A percentile compares a stretch with the other conserved stretches of the same genome.
Conservation (phyloP, 2,329 filamentous ascomycete genomes). For the Metarhizium humberi region DNA sequence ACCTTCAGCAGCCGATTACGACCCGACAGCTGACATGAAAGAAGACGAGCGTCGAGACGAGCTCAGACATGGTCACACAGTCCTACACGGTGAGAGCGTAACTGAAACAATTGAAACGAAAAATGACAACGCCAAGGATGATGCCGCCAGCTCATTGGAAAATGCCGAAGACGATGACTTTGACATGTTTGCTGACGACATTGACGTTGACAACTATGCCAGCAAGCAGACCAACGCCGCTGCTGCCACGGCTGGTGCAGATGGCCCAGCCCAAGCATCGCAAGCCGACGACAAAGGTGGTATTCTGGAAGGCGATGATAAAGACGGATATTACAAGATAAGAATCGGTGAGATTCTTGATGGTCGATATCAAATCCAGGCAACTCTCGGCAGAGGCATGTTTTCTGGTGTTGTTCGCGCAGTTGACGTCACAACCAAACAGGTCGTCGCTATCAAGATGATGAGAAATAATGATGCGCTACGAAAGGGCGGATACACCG, state of each 20-base stretch:
- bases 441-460: constrained; percentile 91
- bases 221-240: constrained; percentile 36
- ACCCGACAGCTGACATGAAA: constrained; percentile 80
- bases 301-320: constrained; percentile 86
- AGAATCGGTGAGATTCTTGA: constrained; percentile 86
- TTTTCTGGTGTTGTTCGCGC: constrained; percentile 95
- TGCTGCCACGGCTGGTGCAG: constrained; percentile 24
- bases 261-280: constrained; percentile 37
- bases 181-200: constrained; percentile 86
- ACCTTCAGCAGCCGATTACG: constrained; percentile 87
- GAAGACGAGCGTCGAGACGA: constrained; percentile 69
- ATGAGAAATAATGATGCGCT: constrained; percentile 94
- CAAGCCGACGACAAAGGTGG: constrained; percentile 61
- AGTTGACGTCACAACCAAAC: constrained; percentile 62
- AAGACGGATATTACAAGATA: constrained; percentile 93
- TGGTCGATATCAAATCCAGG: constrained; percentile 79
- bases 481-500: constrained; percentile 83
- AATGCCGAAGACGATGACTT: constrained; percentile 62
- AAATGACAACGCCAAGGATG: not conserved
- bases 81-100: constrained; percentile 35
- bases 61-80: constrained; percentile 47
- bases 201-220: constrained; percentile 57
- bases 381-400: constrained; percentile 85
- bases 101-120: constrained; percentile 4
- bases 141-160: constrained; percentile 28